phyloP scores from a whole-genome alignment of 768 basidiomycete species.

The Trametes sanguinea region DNA sequence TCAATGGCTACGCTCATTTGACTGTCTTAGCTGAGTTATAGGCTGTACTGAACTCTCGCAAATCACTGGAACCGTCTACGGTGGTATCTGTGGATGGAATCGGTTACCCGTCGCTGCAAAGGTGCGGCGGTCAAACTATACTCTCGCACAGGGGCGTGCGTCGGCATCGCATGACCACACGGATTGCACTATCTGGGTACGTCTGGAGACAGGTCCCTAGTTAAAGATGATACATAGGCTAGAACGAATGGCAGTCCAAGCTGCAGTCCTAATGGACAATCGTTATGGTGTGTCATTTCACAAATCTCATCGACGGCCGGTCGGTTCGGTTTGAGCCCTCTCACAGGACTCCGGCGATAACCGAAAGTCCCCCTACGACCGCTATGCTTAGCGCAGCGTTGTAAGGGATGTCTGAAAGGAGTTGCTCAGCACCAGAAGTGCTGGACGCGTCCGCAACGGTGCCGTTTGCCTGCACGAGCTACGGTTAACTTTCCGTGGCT shows the following conservation, averaged over 20 bases:
- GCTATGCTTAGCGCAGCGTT: conserved; percentile 1
- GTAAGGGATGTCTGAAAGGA: neutral
- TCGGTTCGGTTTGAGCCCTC: too few species aligned
- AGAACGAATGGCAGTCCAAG: conserved; percentile 17
- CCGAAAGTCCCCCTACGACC: conserved; percentile 3
- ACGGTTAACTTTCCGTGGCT: neutral
- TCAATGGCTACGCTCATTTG: too few species aligned
- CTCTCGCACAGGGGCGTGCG: too few species aligned
- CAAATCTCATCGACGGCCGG: too few species aligned
- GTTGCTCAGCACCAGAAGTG: conserved; percentile 2
- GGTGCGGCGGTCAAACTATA: too few species aligned
- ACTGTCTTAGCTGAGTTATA: too few species aligned
- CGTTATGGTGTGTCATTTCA: neutral
- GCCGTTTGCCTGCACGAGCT: conserved; percentile 1
- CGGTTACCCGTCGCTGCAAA: too few species aligned
- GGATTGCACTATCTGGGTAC: too few species aligned
- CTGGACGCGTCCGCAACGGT: neutral
- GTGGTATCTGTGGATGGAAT: too few species aligned
- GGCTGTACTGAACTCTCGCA: too few species aligned
- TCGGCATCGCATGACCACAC: too few species aligned
- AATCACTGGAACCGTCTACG: too few species aligned
- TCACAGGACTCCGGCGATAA: conserved; percentile 10
- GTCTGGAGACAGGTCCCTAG: neutral
- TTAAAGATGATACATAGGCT: conserved; percentile 4
- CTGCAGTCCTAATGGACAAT: conserved; percentile 18